phyloP scores from a whole-genome alignment of 495 filamentous ascomycete genomes.

The Corynascus novoguineensis region DNA sequence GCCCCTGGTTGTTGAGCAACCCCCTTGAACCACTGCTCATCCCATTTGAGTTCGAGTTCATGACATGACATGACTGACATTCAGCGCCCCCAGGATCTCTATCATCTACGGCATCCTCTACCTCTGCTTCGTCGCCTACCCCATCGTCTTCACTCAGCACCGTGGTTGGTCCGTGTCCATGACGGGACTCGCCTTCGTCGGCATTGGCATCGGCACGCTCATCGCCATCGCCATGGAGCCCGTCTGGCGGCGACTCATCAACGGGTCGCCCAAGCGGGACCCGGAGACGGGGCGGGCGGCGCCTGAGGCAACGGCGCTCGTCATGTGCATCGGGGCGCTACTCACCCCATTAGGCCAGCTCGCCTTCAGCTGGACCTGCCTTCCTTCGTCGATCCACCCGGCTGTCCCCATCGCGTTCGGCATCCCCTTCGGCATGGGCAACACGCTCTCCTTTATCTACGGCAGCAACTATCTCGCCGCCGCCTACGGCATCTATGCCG shows the following conservation, averaged over 20 bases:
- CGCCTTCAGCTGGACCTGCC: slow-evolving; percentile 76
- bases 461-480: slow-evolving; percentile 70
- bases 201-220: slow-evolving; percentile 72
- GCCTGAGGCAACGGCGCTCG: slow-evolving; percentile 69
- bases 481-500: slow-evolving; percentile 72
- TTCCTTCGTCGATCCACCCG: slow-evolving; percentile 67
- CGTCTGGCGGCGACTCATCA: slow-evolving; percentile 65
- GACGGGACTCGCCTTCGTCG: slow-evolving; percentile 70
- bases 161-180: slow-evolving; percentile 71
- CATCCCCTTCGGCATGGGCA: slow-evolving; percentile 73
- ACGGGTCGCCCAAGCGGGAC: slow-evolving; percentile 56
- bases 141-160: slow-evolving; percentile 67
- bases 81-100: slow-evolving; percentile 34
- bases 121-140: slow-evolving; percentile 78
- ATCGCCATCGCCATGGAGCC: slow-evolving; percentile 64
- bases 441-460: slow-evolving; percentile 74
- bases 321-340: slow-evolving; percentile 65
- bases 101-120: slow-evolving; percentile 69
- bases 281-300: slow-evolving; percentile 59
- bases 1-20: background rate
- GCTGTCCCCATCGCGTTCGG: slow-evolving; percentile 68
- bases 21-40: background rate
- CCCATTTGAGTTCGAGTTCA: too few relatives aligned
- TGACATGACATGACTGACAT: too few relatives aligned
- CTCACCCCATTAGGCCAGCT: slow-evolving; percentile 67